phyloP scores from a whole-genome alignment of 768 basidiomycete species.

The Candolleomyces efflorescens region DNA sequence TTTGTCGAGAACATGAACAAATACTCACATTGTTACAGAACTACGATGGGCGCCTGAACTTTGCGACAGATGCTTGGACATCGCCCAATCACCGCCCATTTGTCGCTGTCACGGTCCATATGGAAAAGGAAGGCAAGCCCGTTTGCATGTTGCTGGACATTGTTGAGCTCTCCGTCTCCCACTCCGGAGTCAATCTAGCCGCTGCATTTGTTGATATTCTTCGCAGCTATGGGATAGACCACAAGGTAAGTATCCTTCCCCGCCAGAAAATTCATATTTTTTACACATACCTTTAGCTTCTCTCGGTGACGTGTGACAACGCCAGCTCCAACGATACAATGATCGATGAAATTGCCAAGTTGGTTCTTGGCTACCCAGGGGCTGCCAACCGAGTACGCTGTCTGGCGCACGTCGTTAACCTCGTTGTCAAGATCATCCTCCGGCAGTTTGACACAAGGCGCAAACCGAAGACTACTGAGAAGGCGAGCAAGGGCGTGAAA shows the following conservation, averaged over 20 bases:
- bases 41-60: no score
- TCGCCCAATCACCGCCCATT: no score
- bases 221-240: background rate
- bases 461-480: background rate
- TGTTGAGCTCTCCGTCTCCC: conserved; percentile 31
- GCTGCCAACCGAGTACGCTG: conserved; percentile 21
- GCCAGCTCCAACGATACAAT: conserved; percentile 29
- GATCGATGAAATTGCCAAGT: conserved; percentile 19
- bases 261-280: no score
- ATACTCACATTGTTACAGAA: no score
- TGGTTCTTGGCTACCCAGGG: conserved; percentile 18
- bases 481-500: conserved; percentile 4
- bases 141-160: conserved; percentile 25
- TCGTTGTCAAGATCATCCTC: conserved; percentile 26
- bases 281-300: conserved; percentile 12
- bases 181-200: conserved; percentile 31
- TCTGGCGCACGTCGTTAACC: conserved; percentile 32
- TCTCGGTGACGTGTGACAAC: conserved; percentile 31
- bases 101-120: no score
- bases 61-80: no score
- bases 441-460: conserved; percentile 28
- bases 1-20: no score
- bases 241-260: no score
- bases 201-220: conserved; percentile 27
- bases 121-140: no score